Base-by-base conservation (phyloP, 1,139 yeast species). In the Hansenula sp. region DNA sequence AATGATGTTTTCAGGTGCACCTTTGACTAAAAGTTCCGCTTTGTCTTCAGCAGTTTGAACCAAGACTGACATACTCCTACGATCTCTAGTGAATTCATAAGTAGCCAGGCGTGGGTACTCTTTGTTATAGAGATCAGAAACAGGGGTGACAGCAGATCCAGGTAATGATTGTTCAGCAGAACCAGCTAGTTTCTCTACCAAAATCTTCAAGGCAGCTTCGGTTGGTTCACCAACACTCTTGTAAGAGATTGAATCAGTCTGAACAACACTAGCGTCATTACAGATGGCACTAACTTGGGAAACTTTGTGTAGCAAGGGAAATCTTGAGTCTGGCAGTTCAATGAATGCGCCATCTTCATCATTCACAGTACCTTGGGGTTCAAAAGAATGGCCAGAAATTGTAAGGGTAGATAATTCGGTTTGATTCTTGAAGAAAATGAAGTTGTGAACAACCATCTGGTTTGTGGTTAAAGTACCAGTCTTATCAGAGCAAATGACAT, bases 381-480 rank as follows among this genome's bases (percentile, higher is more conserved):
- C 45, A 43, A 54, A 51, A 0, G 59, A 54, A 36, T 53, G 54
- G 21, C 59, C 60, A 28, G 52, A 39, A 8, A 56, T 30, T 7
- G 47, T 41, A 24, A 56, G 35, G 21, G 39, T 44, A 10, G 53
- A 33, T 29, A 55, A 41, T 7, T 45, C 47, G 17, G 40, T 29
- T 4, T 47, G 38, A 17, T 44, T 43, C 34, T 49, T 46, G 44
- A 54, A 52, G 41, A 52, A 55, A 4, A 48, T 47, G 36, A 55
- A 33, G 41, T 76, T 79, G 50, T 76, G 79, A 3, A 80, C 84
- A 54, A 84, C 77, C 94, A 85, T 85, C 57, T 80, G 81, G 41
- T 91, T 93, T 57, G 82, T 85, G 4, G 94, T 85, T 48, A 85
- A 70, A 18, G 94, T 85, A 46, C 93, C 94, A 3, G 94, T 85